Base-by-base conservation (phyloP, 1,139 yeast species). In the Maudiozyma humilis region DNA sequence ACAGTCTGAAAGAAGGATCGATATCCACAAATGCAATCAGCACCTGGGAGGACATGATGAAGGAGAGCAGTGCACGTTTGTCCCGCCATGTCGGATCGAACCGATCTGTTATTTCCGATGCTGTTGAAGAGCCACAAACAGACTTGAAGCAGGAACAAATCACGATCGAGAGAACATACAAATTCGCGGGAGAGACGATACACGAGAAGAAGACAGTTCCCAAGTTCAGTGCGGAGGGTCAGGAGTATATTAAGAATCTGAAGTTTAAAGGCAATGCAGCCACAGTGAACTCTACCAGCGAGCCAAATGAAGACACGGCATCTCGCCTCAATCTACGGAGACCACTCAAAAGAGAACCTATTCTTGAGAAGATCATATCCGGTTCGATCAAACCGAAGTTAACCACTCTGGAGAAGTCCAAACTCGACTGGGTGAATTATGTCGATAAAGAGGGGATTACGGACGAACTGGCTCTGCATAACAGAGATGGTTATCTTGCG, bases 401-500 rank as follows among this genome's bases (percentile, higher is more conserved):
- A 49, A 85, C 95, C 16, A 93, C 98, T 0, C 69, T 91, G 50
- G 97, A 93, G 62, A 91, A 91, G 63, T 85, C 95, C 2, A 72
- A 95, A 49, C 71, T 91, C 46, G 98, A 91, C 63, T 91, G 98
- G 96, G 94, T 95, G 1, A 79, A 87, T 48, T 89, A 85, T 66
- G 96, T 93, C 17, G 97, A 91, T 64, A 73, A 82, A 54, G 79
- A 82, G 51, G 88, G 89, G 47, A 79, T 93, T 45, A 73, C 76
- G 44, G 96, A 87, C 52, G 98, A 91, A 51, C 73, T 91, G 60
- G 74, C 73, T 44, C 73, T 77, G 46, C 84, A 82, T 59, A 89
- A 88, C 62, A 72, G 71, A 54, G 84, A 76, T 42, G 98, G 98
- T 13, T 91, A 81, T 65, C 69, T 93, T 59, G 95, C 87, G 52